Conservation (phyloP, 345 rosid species). For the Linum tenue region DNA sequence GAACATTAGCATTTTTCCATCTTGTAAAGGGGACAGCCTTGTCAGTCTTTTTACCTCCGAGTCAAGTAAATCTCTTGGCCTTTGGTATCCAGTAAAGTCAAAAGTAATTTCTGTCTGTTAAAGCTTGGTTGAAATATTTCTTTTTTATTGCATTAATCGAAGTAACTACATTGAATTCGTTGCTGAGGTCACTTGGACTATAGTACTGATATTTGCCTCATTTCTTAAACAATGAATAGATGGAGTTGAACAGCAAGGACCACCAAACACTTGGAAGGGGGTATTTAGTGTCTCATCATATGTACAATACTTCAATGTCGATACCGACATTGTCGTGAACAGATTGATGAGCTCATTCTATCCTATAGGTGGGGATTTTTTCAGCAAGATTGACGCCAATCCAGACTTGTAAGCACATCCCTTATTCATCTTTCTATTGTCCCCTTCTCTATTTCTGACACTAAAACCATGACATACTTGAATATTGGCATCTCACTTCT, state of each 20-base stretch:
- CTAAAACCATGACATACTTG: background rate
- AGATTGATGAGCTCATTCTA: conserved; percentile 68
- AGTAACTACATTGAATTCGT: background rate
- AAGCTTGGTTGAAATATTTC: too few relatives aligned
- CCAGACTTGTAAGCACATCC: conserved; percentile 77
- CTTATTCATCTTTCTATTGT: background rate
- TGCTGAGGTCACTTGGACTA: background rate
- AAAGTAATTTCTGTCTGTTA: too few relatives aligned
- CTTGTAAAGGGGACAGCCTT: background rate
- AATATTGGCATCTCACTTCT: background rate
- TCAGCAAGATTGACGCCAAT: conserved; percentile 81
- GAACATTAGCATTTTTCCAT: background rate
- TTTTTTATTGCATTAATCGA: background rate
- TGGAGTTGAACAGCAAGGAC: conserved; percentile 59
- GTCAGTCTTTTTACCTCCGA: too few relatives aligned
- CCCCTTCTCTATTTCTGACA: background rate
- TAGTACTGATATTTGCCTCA: background rate
- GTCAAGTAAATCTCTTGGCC: too few relatives aligned
- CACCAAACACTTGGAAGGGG: conserved; percentile 77
- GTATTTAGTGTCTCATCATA: conserved; percentile 71
- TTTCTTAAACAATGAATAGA: conserved; percentile 29
- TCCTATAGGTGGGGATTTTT: conserved; percentile 73
- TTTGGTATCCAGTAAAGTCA: too few relatives aligned
- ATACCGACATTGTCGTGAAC: conserved; percentile 71
- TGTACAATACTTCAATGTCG: conserved; percentile 76